Conservation (phyloP, 495 filamentous ascomycete genomes). For the Aspergillus steynii region DNA sequence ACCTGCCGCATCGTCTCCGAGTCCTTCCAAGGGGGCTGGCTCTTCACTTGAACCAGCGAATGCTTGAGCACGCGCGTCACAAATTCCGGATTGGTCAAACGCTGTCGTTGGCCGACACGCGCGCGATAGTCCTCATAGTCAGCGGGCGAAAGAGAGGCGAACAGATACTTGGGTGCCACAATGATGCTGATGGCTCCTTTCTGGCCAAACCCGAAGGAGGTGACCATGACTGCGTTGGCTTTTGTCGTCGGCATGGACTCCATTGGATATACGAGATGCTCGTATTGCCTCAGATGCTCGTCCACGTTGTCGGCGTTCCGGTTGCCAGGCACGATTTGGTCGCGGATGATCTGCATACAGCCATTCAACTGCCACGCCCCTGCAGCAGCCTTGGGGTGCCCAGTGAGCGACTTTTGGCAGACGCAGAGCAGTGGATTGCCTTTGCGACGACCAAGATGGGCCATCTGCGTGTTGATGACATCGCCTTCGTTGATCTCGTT, state of each 20-base stretch:
- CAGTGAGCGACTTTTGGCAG: slow-evolving; percentile 98
- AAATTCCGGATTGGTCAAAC: slow-evolving; percentile 13
- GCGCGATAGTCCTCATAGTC: slow-evolving; percentile 53
- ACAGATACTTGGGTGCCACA: slow-evolving; percentile 92
- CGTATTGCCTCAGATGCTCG: slow-evolving; percentile 88
- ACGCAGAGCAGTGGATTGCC: slow-evolving; percentile 96
- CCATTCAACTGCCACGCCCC: slow-evolving; percentile 99
- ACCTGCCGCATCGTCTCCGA: slow-evolving; percentile 77
- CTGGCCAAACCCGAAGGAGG: slow-evolving; percentile 98
- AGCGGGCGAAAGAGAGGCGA: slow-evolving; percentile 66
- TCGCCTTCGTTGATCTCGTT: slow-evolving; percentile 99
- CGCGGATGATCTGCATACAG: slow-evolving; percentile 88
- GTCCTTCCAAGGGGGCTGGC: slow-evolving; percentile 19
- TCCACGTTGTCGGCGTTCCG: slow-evolving; percentile 98
- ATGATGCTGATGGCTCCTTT: slow-evolving; percentile 96
- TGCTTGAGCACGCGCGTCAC: slow-evolving; percentile 61
- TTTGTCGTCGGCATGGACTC: slow-evolving; percentile 89
- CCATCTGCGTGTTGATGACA: slow-evolving; percentile 93
- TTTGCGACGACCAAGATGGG: slow-evolving; percentile 89
- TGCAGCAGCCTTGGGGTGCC: slow-evolving; percentile 97
- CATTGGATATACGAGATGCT: slow-evolving; percentile 95
- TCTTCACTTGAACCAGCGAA: slow-evolving; percentile 21
- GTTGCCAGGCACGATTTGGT: slow-evolving; percentile 90
- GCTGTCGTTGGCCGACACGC: slow-evolving; percentile 83
- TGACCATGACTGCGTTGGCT: slow-evolving; percentile 94